Conservation (phyloP, 2,329 filamentous ascomycete genomes). For the Cordyceps tenuipes region DNA sequence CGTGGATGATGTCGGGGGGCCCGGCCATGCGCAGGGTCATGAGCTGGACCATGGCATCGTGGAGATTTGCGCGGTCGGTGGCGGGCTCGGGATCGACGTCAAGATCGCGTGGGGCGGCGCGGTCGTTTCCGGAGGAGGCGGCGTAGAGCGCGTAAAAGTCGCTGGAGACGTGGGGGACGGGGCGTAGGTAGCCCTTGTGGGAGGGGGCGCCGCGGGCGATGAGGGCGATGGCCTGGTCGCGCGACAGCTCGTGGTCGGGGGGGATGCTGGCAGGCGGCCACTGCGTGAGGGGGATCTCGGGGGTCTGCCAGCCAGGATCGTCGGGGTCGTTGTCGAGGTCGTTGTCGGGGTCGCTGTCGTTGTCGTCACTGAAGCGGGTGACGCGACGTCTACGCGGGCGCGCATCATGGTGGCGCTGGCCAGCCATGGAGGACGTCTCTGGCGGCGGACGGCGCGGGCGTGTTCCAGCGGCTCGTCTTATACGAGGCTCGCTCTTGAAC, state of each 20-base stretch:
- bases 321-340: too few species aligned
- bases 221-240: slow-evolving; percentile 47
- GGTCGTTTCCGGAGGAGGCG: slow-evolving; percentile 36
- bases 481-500: background rate
- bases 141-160: slow-evolving; percentile 49
- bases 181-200: slow-evolving; percentile 45
- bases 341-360: background rate
- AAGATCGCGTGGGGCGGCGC: slow-evolving; percentile 16
- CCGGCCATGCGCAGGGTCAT: slow-evolving; percentile 46
- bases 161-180: slow-evolving; percentile 47
- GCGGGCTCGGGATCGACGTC: background rate
- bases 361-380: slow-evolving; percentile 1
- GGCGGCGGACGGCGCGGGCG: slow-evolving; percentile 1
- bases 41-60: slow-evolving; percentile 50
- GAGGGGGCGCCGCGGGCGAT: slow-evolving; percentile 50
- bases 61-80: slow-evolving; percentile 40
- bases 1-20: slow-evolving; percentile 30
- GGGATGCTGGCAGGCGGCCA: slow-evolving; percentile 51
- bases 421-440: slow-evolving; percentile 6
- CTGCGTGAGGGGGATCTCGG: slow-evolving; percentile 32
- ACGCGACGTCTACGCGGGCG: background rate
- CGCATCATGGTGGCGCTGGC: background rate
- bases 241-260: slow-evolving; percentile 40
- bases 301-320: background rate
- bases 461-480: background rate